Conservation (phyloP, 2,329 filamentous ascomycete species). For the Westerdykella aurantiaca region DNA sequence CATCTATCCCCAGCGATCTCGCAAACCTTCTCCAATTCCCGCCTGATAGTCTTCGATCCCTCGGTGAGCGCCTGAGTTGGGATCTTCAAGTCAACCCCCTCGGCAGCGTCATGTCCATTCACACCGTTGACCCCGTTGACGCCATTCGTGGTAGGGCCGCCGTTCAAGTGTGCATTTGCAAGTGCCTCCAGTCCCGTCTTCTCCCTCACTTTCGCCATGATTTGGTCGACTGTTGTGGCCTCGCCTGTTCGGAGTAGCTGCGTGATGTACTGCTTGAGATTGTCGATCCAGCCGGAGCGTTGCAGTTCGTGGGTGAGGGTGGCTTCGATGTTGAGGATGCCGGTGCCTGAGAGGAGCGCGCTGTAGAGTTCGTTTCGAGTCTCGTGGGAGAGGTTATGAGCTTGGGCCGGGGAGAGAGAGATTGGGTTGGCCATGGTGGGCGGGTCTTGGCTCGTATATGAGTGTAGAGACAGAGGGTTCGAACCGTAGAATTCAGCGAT, state of each 20-base stretch:
- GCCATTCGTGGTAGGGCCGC: slow-evolving; percentile 13
- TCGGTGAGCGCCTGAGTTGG: slow-evolving; percentile 46
- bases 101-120: slow-evolving; percentile 29
- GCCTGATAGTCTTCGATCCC: slow-evolving; percentile 48
- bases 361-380: slow-evolving; percentile 41
- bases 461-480: not conserved
- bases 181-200: slow-evolving; percentile 11
- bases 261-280: slow-evolving; percentile 50
- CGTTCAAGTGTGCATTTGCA: not conserved
- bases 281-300: slow-evolving; percentile 54
- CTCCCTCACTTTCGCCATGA: slow-evolving; percentile 49
- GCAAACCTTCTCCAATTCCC: slow-evolving; percentile 48
- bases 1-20: slow-evolving; percentile 24
- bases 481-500: not conserved
- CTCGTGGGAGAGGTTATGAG: slow-evolving; percentile 38
- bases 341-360: slow-evolving; percentile 44
- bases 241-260: slow-evolving; percentile 54
- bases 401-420: slow-evolving; percentile 29
- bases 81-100: slow-evolving; percentile 41
- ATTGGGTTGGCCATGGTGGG: slow-evolving; percentile 11
- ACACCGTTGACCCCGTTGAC: slow-evolving; percentile 25
- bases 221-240: slow-evolving; percentile 52
- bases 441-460: not conserved
- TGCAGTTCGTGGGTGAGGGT: slow-evolving; percentile 52
- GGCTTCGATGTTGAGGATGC: slow-evolving; percentile 52